Evolutionary conservation across 805 yeast genomes (phyloP).

Genomic region (Saturnispora serradocipensis): DNA sequence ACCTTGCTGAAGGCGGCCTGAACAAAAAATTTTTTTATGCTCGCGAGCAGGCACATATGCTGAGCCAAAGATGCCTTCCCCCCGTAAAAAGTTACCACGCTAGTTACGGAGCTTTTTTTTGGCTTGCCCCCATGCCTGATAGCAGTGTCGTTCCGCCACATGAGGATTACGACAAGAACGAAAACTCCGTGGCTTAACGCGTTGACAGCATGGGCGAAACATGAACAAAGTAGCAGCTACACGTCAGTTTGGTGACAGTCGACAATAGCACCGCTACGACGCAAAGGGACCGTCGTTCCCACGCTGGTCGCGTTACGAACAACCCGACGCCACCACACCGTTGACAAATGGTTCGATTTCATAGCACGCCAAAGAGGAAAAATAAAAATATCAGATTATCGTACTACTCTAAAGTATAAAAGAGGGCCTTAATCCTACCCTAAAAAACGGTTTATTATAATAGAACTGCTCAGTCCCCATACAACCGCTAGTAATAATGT

Average conservation of each 20-base stretch:
- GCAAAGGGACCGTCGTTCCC: neutral
- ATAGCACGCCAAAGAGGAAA: neutral
- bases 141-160: neutral
- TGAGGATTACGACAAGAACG: neutral
- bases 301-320: neutral
- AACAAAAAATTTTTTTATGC: too few relatives aligned
- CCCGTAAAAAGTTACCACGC: neutral
- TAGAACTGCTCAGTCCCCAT: neutral
- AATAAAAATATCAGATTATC: neutral
- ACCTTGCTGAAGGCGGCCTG: neutral
- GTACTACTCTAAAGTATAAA: neutral
- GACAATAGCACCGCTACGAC: neutral
- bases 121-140: neutral
- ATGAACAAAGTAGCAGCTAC: neutral
- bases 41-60: too few relatives aligned
- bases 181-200: neutral
- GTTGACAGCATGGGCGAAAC: neutral
- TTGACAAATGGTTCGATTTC: neutral
- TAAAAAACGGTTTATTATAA: neutral
- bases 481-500: neutral
- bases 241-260: neutral
- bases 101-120: neutral
- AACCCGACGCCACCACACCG: neutral
- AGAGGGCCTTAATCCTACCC: neutral
- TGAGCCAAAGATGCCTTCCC: too few relatives aligned